phyloP scores from a whole-genome alignment of 345 rosid species.

The Salix arbutifolia region DNA sequence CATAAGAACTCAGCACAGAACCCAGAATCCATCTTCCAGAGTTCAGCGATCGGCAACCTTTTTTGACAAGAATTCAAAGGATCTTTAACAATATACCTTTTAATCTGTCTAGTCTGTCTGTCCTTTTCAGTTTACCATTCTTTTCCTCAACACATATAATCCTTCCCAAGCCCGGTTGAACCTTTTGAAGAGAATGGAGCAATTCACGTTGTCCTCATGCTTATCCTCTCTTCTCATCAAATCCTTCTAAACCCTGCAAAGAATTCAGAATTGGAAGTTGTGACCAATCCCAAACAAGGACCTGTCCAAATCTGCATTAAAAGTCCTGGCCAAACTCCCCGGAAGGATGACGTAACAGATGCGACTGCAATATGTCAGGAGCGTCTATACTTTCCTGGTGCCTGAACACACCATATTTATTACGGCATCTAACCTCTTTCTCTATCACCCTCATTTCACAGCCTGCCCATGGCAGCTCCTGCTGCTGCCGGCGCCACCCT shows the following conservation, averaged over 20 bases:
- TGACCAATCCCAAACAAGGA: neutral
- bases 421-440: too few species aligned
- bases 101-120: neutral
- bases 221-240: neutral
- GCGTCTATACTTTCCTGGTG: too few species aligned
- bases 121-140: neutral
- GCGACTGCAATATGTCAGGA: neutral
- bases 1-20: too few species aligned
- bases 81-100: neutral
- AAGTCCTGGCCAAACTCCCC: neutral
- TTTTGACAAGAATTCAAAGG: too few species aligned
- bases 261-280: neutral
- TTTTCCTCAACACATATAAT: neutral
- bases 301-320: neutral
- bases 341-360: neutral
- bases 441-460: too few species aligned
- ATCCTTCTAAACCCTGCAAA: neutral
- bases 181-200: neutral
- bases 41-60: too few species aligned
- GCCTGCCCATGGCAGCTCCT: too few species aligned
- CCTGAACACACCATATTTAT: too few species aligned
- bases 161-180: neutral
- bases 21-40: too few species aligned
- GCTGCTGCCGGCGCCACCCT: too few species aligned
- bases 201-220: neutral